Conservation (phyloP, 306 rosid genomes). For the Rosa persica region DNA sequence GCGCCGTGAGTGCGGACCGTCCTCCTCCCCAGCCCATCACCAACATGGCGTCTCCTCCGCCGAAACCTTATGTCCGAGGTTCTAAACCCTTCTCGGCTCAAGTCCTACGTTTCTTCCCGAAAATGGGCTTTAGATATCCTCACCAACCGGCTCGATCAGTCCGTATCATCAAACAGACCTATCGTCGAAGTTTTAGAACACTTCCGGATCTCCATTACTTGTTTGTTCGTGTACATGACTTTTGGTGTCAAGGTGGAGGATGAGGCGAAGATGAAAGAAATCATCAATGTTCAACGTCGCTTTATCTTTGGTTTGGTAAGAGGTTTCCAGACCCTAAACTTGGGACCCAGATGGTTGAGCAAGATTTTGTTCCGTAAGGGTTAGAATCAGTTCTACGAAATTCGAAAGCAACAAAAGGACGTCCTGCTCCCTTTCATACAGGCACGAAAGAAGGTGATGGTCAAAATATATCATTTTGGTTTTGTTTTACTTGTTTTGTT, state of each 20-base stretch:
- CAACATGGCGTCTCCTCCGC: constrained; percentile 27
- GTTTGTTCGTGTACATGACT: constrained; percentile 17
- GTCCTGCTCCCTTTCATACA: constrained; percentile 8
- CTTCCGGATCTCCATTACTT: constrained; percentile 20
- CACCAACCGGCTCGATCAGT: constrained; percentile 5
- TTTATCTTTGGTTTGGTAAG: neutral
- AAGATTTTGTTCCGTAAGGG: constrained; percentile 13
- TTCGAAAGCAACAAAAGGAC: neutral
- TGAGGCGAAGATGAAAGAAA: constrained; percentile 12
- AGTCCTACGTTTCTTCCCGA: constrained; percentile 13
- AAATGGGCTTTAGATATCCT: constrained; percentile 17
- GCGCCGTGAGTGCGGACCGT: constrained; percentile 21
- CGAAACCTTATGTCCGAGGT: constrained; percentile 27
- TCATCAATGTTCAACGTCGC: constrained; percentile 19
- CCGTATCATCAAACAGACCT: neutral
- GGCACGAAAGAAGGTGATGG: constrained; percentile 10
- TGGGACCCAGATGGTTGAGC: constrained; percentile 17
- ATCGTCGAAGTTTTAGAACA: neutral
- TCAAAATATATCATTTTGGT: neutral
- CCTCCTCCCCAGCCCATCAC: neutral
- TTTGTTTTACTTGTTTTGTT: neutral
- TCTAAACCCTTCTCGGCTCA: constrained; percentile 18
- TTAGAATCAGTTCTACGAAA: constrained; percentile 12
- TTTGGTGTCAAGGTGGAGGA: constrained; percentile 22
- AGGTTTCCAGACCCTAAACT: constrained; percentile 20